Base-by-base conservation (phyloP, 2,329 filamentous ascomycete genomes). In the Ceratocystis cubensis region DNA sequence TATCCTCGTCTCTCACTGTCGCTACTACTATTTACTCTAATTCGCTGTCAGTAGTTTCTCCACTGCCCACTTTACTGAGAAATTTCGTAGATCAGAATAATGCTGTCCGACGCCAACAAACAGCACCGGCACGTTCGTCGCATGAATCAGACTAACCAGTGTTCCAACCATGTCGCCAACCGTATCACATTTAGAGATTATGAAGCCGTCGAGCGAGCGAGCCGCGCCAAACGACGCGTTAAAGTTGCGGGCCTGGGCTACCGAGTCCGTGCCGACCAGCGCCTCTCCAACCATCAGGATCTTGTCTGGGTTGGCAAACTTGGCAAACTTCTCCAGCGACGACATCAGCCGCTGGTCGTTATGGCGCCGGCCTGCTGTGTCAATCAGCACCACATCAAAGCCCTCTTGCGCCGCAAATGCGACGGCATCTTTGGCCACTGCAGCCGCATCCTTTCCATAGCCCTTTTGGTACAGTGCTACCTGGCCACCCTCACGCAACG, bases 91-190 rank as follows among this genome's bases (percentile, higher is more conserved):
- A 72, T 88, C 85, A 50, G 82, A 86, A 73, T 88, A 88, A 72
- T 87, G 84, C 75, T 88, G 85, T 13, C 85, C 85, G 33, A 87
- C 84, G 67, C 83, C 94, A 70, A 99, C 82, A 74, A 99, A 99
- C 10, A 97, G 82, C 22, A 99, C 91, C 0, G 95, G 95, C 59
- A 99, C 95, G 33, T 93, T 91, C 2, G 95, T 99, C 2, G 94
- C 93, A 77, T 97, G 93, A 48, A 99, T 93, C 80, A 99, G 93
- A 74, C 90, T 96, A 69, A 99, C 94, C 70, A 99, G 80, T 2
- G 93, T 96, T 71, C 83, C 91, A 56, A 96, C 91, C 92, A 97
- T 97, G 77, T 96, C 93, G n/a, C 94, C 95, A 46, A 99, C 95
- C 0, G 94, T 99, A 78, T 99, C 94, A 75, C 94, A 97, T 77